Evolutionary conservation across 2,329 filamentous ascomycete genomes (phyloP).

Genomic region (Fusarium foetens): DNA sequence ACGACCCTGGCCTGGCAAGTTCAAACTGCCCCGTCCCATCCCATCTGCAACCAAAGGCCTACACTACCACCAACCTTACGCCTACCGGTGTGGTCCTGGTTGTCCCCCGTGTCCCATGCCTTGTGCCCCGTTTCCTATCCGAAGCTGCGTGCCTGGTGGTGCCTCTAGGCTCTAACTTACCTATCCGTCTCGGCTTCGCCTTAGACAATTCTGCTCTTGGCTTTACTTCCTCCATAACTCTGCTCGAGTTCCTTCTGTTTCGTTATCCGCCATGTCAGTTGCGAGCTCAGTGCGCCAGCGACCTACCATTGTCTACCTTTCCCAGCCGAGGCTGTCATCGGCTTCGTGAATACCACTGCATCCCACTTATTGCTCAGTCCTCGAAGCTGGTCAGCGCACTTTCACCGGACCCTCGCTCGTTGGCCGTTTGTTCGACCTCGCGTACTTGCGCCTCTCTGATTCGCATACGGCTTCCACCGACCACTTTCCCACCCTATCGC

Average conservation of each 20-base stretch:
- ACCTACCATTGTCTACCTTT: conserved; percentile 38
- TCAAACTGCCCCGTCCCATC: conserved; percentile 32
- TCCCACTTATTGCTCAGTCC: conserved; percentile 17
- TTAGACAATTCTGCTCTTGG: conserved; percentile 28
- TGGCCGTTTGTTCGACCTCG: conserved; percentile 11
- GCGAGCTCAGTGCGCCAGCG: conserved; percentile 41
- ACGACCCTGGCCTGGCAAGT: conserved; percentile 37
- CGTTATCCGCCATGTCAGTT: conserved; percentile 42
- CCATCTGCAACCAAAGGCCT: conserved; percentile 35
- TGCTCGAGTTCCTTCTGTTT: conserved; percentile 9
- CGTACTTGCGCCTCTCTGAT: conserved; percentile 9
- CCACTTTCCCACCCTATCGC: neutral
- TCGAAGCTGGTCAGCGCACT: conserved; percentile 17
- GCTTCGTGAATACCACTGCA: conserved; percentile 32
- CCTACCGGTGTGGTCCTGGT: conserved; percentile 34
- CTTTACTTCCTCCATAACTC: conserved; percentile 25
- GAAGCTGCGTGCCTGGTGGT: conserved; percentile 33
- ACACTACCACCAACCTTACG: conserved; percentile 1
- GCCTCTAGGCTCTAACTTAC: conserved; percentile 16
- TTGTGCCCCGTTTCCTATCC: conserved; percentile 39
- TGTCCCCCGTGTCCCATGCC: conserved; percentile 36
- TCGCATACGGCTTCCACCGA: conserved; percentile 9
- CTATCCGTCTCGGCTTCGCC: conserved; percentile 34
- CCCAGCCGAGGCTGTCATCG: conserved; percentile 35
- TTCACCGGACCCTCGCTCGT: conserved; percentile 15